Conservation (phyloP, 495 filamentous ascomycete genomes). For the Rostrohypoxylon terebratum region DNA sequence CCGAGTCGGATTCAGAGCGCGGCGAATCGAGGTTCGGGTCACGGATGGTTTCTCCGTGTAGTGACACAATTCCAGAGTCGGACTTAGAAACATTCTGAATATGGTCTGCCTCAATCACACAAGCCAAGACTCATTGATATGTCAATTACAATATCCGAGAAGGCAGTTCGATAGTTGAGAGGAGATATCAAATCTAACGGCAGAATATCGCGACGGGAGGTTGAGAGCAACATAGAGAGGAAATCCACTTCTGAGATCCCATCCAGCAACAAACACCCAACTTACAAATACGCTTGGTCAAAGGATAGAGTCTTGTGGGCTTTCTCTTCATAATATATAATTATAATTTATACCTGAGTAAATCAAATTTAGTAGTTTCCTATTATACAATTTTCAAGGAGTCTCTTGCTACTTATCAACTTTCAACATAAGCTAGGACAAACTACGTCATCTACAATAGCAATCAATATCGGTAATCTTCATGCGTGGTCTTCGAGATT, state of each 20-base stretch:
- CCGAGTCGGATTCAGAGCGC: conserved; percentile 46
- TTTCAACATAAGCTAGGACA: not conserved
- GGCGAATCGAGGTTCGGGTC: conserved; percentile 38
- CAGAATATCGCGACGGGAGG: not conserved
- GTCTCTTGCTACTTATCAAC: not conserved
- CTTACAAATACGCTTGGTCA: not conserved
- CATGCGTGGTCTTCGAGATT: too few species aligned
- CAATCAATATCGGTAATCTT: too few species aligned
- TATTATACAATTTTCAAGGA: not conserved
- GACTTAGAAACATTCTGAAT: conserved; percentile 36
- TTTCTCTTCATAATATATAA: conserved; percentile 3
- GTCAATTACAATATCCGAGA: not conserved
- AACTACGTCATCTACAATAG: not conserved
- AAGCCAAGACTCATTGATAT: not conserved
- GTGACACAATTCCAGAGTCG: conserved; percentile 41
- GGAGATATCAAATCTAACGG: not conserved
- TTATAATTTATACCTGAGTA: conserved; percentile 5
- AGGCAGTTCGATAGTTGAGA: not conserved
- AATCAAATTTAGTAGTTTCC: conserved; percentile 3
- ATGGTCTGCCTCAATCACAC: not conserved
- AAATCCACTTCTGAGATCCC: not conserved
- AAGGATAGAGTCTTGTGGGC: not conserved
- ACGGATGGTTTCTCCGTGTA: conserved; percentile 36
- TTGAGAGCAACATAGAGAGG: not conserved
- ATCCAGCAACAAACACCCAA: not conserved